phyloP scores from a whole-genome alignment of 2,329 filamentous ascomycete species.

The Ophiostoma himal-ulmi region DNA sequence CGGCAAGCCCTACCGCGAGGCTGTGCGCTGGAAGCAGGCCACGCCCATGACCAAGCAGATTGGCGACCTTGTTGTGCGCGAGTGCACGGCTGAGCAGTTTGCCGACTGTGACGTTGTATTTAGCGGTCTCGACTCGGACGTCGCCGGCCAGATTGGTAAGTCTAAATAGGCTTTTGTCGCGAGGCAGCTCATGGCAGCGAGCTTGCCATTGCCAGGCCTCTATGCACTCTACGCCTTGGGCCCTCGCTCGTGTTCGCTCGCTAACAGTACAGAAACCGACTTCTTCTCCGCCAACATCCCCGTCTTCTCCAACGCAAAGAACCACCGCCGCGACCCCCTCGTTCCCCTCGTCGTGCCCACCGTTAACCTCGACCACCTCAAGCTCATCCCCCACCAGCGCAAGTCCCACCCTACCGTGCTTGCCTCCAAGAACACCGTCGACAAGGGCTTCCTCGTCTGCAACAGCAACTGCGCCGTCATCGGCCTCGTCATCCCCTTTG shows the following conservation, averaged over 20 bases:
- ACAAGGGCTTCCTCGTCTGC: constrained; percentile 89
- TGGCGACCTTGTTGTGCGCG: constrained; percentile 75
- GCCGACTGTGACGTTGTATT: constrained; percentile 89
- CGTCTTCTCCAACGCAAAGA: constrained; percentile 97
- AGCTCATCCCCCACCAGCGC: constrained; percentile 84
- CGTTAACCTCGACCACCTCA: constrained; percentile 83
- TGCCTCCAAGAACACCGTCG: constrained; percentile 36
- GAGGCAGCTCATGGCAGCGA: too few species aligned
- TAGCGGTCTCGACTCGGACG: constrained; percentile 84
- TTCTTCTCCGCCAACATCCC: constrained; percentile 83
- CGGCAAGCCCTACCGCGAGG: constrained; percentile 91
- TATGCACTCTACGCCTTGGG: neutral
- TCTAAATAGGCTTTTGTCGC: neutral
- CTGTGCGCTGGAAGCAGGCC: constrained; percentile 90
- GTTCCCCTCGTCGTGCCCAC: constrained; percentile 93
- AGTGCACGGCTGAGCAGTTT: constrained; percentile 78
- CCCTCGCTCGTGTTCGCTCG: neutral
- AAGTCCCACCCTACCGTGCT: constrained; percentile 49
- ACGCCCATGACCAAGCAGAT: constrained; percentile 68
- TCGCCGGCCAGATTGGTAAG: constrained; percentile 73
- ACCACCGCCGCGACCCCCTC: constrained; percentile 83
- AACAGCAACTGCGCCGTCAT: constrained; percentile 99
- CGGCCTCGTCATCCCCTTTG: constrained; percentile 89
- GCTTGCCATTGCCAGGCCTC: too few species aligned
- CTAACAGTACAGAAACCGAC: constrained; percentile 54